Conservation (phyloP, 176 grass and related monocot genomes). For the Microstegium vimineum region DNA sequence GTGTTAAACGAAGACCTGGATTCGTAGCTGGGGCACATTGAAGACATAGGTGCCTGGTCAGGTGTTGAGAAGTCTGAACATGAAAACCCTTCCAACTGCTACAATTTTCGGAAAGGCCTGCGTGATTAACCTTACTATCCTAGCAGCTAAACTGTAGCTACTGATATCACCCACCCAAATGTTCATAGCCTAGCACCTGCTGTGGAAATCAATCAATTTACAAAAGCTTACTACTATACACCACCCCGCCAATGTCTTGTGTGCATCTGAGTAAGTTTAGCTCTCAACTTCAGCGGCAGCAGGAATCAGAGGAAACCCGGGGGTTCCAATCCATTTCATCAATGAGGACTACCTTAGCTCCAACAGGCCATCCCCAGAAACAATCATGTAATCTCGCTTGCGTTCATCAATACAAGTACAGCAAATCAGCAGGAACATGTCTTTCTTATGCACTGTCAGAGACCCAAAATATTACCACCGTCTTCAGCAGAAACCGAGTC, state of each 20-base stretch:
- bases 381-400: background rate
- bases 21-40: background rate
- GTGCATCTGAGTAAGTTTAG: constrained; percentile 6
- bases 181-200: background rate
- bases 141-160: background rate
- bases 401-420: background rate
- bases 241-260: constrained; percentile 2
- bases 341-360: background rate
- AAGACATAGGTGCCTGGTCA: background rate
- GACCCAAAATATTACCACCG: background rate
- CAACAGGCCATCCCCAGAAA: constrained; percentile 6
- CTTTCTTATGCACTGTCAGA: background rate
- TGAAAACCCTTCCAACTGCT: constrained; percentile 7
- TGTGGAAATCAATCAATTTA: constrained; percentile 18
- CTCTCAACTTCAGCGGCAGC: background rate
- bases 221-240: constrained; percentile 30
- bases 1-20: background rate
- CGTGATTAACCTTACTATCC: background rate
- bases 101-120: constrained; percentile 15
- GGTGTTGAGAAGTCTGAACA: background rate
- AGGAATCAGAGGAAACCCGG: background rate
- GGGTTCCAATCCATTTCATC: background rate
- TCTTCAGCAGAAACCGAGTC: background rate
- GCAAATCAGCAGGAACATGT: constrained; percentile 6
- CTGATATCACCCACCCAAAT: background rate